Base-by-base conservation (phyloP, 2,329 filamentous ascomycete genomes). In the Fusarium sp. region DNA sequence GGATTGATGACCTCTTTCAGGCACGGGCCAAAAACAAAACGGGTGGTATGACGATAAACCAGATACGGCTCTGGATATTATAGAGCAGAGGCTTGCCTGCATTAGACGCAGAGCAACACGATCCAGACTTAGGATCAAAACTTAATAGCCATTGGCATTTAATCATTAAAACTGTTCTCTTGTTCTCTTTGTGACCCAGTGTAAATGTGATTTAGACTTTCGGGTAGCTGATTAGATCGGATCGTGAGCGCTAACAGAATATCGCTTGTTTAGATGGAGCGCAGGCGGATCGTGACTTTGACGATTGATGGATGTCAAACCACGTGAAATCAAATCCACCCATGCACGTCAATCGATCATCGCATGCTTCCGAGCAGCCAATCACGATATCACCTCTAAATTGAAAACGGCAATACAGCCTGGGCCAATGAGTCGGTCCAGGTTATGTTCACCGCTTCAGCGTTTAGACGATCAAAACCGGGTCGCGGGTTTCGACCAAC, bases 331-430 rank as follows among this genome's bases (percentile, higher is more conserved):
- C 28, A 20, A 33, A 31, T 18, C 63, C 52, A 51, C 45, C 57
- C 47, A 63, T 69, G 67, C 64, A 66, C 42, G 67, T 53, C 57
- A 62, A 62, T 46, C 20, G 57, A 61, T 37, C 18, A 66, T 67
- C 57, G 47, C 59, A 51, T 42, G 42, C 49, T 45, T 54, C 28
- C 38, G 46, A 31, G n/a, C 45, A 59, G 41, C 71, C 71, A 73
- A 73, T 73, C 53, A 69, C 50, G 41, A 54, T 34, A 38, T 20
- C 28, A 53, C 63, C 47, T 41, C 16, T 26, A 34, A 46, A 38
- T 70, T 72, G 47, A 72, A 73, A 73, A 68, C 57, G 71, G 71
- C 53, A 73, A 73, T 70, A 20, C 33, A 50, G 26, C 42, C 46
- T 52, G 31, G 38, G 50, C 57, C 46, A 50, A 56, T 40, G 40